Percentiles rank a stretch among this genome's conserved stretches.
These are phyloP conservation scores for Massariosphaeria phaeospora DNA, from an alignment of 495 filamentous ascomycete species.

Conservation along the genomic window DNA sequence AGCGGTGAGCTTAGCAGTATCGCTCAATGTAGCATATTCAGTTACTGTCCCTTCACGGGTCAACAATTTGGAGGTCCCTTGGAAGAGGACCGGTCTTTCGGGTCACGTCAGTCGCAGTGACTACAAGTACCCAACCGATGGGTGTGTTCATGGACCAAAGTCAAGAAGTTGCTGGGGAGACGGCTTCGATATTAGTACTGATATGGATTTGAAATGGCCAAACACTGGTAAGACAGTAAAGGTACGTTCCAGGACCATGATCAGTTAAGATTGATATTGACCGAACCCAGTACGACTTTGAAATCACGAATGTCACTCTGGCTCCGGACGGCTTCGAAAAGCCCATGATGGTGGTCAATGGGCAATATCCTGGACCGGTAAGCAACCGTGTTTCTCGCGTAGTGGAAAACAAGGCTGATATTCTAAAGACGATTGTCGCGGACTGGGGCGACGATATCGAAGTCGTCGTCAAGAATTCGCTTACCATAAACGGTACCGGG, in stretches of 20 bases:
- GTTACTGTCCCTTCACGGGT: slow-evolving; percentile 3
- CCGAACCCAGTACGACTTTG: slow-evolving; percentile 21
- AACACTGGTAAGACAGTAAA: slow-evolving; percentile 22
- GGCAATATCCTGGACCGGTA: slow-evolving; percentile 34
- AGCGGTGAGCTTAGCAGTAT: slow-evolving; percentile 2
- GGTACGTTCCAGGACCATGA: slow-evolving; percentile 1
- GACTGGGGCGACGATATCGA: slow-evolving; percentile 39
- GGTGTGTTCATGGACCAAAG: slow-evolving; percentile 18
- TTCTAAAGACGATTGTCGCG: slow-evolving; percentile 23
- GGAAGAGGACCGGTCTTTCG: slow-evolving; percentile 21
- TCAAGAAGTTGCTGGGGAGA: slow-evolving; percentile 23
- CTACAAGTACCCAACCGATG: neutral
- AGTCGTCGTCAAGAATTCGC: slow-evolving; percentile 36
- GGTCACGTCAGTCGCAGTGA: neutral
- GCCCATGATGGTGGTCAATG: slow-evolving; percentile 27
- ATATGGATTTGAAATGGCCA: slow-evolving; percentile 32
- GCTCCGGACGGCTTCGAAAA: slow-evolving; percentile 26
- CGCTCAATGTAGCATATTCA: slow-evolving; percentile 13
- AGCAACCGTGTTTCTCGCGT: neutral
- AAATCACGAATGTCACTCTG: slow-evolving; percentile 23
- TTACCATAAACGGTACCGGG: slow-evolving; percentile 39
- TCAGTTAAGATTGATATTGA: neutral
- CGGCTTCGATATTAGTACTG: slow-evolving; percentile 19
- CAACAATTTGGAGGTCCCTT: slow-evolving; percentile 13
- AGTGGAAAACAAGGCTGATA: neutral